Conservation (phyloP, 2,329 filamentous ascomycete species). For the Talaromyces funiculosus region DNA sequence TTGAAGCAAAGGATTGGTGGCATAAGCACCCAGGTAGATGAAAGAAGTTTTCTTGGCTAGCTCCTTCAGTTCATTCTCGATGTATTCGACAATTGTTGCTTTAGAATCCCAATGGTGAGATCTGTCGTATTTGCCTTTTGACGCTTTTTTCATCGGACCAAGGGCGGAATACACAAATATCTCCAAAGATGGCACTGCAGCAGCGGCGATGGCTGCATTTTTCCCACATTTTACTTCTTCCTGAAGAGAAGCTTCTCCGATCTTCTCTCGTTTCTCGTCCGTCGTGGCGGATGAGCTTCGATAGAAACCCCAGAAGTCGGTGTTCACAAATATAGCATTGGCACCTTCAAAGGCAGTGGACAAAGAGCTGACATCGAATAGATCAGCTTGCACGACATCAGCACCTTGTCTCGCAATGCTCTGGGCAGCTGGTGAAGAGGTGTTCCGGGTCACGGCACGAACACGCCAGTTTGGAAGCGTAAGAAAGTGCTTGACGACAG, state of each 20-base stretch:
- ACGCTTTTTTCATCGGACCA: conserved; percentile 34
- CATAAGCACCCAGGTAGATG: conserved; percentile 8
- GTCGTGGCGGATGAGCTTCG: background rate
- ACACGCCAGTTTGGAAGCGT: conserved; percentile 22
- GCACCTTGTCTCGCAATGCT: conserved; percentile 22
- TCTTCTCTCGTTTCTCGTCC: background rate
- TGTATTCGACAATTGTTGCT: conserved; percentile 35
- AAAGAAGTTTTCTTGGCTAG: conserved; percentile 9
- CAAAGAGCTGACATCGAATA: conserved; percentile 25
- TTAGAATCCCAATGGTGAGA: conserved; percentile 49
- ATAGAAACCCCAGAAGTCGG: conserved; percentile 42
- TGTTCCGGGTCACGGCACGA: conserved; percentile 29
- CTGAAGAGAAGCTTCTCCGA: background rate
- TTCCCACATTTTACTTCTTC: conserved; percentile 37
- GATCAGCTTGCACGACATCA: conserved; percentile 26
- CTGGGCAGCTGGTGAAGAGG: conserved; percentile 20
- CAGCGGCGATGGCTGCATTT: conserved; percentile 53
- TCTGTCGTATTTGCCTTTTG: conserved; percentile 40
- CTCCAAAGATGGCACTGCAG: conserved; percentile 16
- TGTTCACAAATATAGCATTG: conserved; percentile 51
- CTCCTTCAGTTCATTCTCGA: background rate
- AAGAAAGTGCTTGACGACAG: conserved; percentile 20
- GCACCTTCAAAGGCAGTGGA: conserved; percentile 35
- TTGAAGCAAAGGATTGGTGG: conserved; percentile 1
- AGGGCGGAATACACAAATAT: background rate